Evolutionary conservation across 2,329 filamentous ascomycete species (phyloP), one percentile per base, ranked within the genome.

Genomic region (Paradendryphiella salina): DNA sequence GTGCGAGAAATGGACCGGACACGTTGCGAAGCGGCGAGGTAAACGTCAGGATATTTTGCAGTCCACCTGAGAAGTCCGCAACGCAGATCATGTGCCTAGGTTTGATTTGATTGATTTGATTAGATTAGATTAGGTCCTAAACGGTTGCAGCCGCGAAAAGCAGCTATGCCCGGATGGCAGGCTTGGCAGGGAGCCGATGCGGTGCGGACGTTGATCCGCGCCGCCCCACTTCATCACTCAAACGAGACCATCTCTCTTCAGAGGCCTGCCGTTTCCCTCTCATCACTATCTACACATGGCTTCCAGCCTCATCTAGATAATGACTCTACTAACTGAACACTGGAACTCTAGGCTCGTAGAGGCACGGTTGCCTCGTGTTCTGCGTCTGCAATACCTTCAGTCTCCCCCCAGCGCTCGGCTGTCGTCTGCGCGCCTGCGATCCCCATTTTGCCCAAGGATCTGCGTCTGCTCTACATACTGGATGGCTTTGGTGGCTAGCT

Each of bases 1-100:
- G 69, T 10, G 78, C 69, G 31, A 70, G 63, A 35, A 78, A 74
- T 0, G 78, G 79, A 0, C 79, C 78, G 0, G 78, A 78, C 15
- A 80, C 64, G 5, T 57, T 57, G 23, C 68, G 67, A 3, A 77
- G 66, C 4, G 76, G 76, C 4, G 46, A 33, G n/a, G 5, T 9
- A 6, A 33, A 15, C n/a, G n/a, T 33, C 31, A 15, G 31, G 31
- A 15, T 6, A 33, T 26, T 26, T 26, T 9, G 23, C 23, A 7
- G 6, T 26, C 23, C 21, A 23, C 21, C 21, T 10, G 2, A 9
- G 5, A 26, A 10, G 5, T 26, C 7, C 8, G 23, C 8, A 26
- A 26, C 23, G 23, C 2, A 2, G 23, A 26, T 26, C 23, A 26
- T 26, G 23, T 2, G 23, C 23, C 23, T 10, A 10, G 8, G n/a